Base-by-base conservation (phyloP, 257 asterid genomes). In the Apocynum venetum region DNA sequence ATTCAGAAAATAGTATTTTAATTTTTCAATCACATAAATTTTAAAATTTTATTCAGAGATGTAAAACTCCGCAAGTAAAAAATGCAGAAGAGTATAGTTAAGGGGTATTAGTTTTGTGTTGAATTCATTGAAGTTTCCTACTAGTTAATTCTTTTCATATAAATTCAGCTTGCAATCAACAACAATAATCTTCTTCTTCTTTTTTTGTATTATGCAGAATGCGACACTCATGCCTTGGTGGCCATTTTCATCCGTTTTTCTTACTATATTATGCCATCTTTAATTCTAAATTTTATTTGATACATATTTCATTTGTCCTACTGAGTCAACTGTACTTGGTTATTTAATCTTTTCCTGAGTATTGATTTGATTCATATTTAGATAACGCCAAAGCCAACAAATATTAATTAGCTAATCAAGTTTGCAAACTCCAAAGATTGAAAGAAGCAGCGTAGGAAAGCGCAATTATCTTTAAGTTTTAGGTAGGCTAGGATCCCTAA, bases 221-320 rank as follows among this genome's bases (percentile, higher is more conserved):
- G 71, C 25, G 71, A 66, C 71, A 66, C 20, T 66, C 20, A 38
- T 66, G 44, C 44, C 14, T 4, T 13, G 71, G n/a, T 43, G 48
- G 48, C 71, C n/a, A 36, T 38, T 38, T 6, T 4, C 36, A 20
- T 57, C 25, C 48, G 35, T 66, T 43, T 66, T 13, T 17, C 48
- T 66, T 20, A 8, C 35, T 67, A 67, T 67, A 67, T 67, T 41
- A 67, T 67, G 31, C 14, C 72, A 67, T 67, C 72, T 52, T 38
- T 67, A 67, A 67, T 67, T 67, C 72, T 14, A 41, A 15, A 7
- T 2, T 1, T 47, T 1, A 41, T 15, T 25, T 60, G 31, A 8
- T 60, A 25, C 51, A 60, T 60, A 2, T 60, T 25, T 25, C 35
- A 20, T 59, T 8, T 1, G 51, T 47, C 3, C 51, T 47, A 25